phyloP scores from a whole-genome alignment of 116 monocot genomes.

The Phalaenopsis hybrid region DNA sequence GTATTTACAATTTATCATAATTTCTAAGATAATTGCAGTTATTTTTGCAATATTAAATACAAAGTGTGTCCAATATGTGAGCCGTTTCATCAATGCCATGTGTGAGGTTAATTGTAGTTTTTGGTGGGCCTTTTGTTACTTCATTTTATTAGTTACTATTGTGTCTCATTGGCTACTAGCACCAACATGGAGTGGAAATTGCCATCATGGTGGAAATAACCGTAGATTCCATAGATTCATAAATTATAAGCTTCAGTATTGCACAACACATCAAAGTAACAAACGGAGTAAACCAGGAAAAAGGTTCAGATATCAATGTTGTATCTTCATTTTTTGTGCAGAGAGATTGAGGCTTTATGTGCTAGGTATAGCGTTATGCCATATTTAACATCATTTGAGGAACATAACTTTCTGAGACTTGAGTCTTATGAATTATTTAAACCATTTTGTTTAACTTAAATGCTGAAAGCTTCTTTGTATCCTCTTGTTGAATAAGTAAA shows the following conservation, averaged over 20 bases:
- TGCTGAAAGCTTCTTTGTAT: background rate
- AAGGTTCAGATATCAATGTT: background rate
- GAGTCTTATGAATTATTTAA: background rate
- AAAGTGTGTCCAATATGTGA: background rate
- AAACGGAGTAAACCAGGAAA: background rate
- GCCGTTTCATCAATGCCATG: background rate
- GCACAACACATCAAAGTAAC: background rate
- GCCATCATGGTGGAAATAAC: background rate
- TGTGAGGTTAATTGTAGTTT: background rate
- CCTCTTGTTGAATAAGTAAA: background rate
- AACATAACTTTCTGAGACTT: background rate
- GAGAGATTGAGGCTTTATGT: background rate
- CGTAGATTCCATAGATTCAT: background rate
- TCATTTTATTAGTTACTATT: background rate
- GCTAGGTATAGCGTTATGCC: background rate
- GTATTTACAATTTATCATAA: background rate
- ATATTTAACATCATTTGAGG: background rate
- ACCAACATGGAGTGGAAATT: background rate
- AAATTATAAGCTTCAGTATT: constrained; percentile 3
- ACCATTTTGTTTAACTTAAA: background rate
- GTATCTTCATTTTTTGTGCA: background rate
- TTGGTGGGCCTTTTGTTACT: background rate
- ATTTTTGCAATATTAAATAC: background rate
- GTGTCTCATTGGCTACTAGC: background rate
- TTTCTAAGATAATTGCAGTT: background rate